phyloP scores from a whole-genome alignment of 768 basidiomycete genomes.

The Zangia roseola region DNA sequence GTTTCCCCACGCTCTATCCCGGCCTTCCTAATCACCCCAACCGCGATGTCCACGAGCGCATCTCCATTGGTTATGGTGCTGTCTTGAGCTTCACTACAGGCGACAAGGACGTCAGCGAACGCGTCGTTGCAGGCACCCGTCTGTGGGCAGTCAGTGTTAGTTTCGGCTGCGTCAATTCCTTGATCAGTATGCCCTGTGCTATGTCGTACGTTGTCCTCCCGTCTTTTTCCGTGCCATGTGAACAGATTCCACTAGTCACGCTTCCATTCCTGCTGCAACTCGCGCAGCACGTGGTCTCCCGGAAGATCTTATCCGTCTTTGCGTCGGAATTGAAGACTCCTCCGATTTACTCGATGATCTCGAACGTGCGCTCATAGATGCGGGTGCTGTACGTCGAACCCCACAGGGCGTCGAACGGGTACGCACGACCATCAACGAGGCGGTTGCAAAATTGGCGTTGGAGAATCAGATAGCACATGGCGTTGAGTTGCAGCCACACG shows the following conservation, averaged over 20 bases:
- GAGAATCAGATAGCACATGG: conserved; percentile 24
- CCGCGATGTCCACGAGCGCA: conserved; percentile 84
- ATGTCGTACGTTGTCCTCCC: conserved; percentile 82
- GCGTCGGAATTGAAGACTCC: conserved; percentile 97
- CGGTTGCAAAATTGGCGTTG: conserved; percentile 65
- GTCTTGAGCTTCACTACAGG: conserved; percentile 95
- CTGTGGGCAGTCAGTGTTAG: conserved; percentile 98
- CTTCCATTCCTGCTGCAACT: conserved; percentile 94
- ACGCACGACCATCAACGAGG: conserved; percentile 52
- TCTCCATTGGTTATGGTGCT: conserved; percentile 89
- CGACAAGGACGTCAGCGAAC: conserved; percentile 85
- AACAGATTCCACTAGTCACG: conserved; percentile 54
- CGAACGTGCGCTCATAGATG: conserved; percentile 86
- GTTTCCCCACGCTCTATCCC: conserved; percentile 91
- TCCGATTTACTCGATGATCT: conserved; percentile 93
- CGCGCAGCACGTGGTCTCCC: conserved; percentile 95
- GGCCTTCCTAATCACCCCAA: conserved; percentile 82
- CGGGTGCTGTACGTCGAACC: conserved; percentile 77
- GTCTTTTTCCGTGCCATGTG: background rate
- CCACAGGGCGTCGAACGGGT: conserved; percentile 41
- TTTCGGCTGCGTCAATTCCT: conserved; percentile 95
- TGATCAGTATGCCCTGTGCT: conserved; percentile 98
- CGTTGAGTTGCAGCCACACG: conserved; percentile 15
- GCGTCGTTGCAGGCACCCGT: conserved; percentile 87
- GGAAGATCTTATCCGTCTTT: conserved; percentile 97